phyloP scores from a whole-genome alignment of 805 yeast genomes.

The Yarrowia porcina region DNA sequence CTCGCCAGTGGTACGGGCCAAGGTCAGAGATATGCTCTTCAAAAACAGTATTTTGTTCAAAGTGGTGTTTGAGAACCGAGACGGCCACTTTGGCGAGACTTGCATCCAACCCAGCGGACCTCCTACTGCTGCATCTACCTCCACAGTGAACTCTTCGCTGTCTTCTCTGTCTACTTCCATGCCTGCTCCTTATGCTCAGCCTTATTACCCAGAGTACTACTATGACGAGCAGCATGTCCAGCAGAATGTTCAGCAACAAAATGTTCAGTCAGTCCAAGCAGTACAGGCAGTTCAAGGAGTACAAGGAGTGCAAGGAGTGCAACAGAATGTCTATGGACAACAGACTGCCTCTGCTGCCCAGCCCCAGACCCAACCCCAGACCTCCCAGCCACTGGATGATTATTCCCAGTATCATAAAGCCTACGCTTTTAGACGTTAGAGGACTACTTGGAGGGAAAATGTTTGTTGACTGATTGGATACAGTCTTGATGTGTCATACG shows the following conservation, averaged over 20 bases:
- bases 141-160: neutral
- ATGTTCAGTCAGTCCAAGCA: too few relatives aligned
- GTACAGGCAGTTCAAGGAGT: neutral
- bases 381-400: neutral
- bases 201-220: conserved; percentile 21
- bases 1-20: conserved; percentile 53
- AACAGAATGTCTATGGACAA: conserved; percentile 5
- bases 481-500: too few relatives aligned
- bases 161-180: neutral
- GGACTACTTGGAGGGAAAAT: too few relatives aligned
- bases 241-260: conserved; percentile 1
- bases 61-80: conserved; percentile 38
- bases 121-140: neutral
- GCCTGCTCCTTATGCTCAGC: conserved; percentile 5
- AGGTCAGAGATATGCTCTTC: conserved; percentile 53
- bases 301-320: neutral
- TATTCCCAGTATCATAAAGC: conserved; percentile 18
- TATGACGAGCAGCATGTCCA: conserved; percentile 18
- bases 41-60: conserved; percentile 57
- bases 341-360: neutral
- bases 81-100: conserved; percentile 5
- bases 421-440: conserved; percentile 11
- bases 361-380: neutral
- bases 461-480: too few relatives aligned
- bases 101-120: neutral